Evolutionary conservation across 1,284 basidiomycete species (phyloP).

Genomic region (Irpex sp.): DNA sequence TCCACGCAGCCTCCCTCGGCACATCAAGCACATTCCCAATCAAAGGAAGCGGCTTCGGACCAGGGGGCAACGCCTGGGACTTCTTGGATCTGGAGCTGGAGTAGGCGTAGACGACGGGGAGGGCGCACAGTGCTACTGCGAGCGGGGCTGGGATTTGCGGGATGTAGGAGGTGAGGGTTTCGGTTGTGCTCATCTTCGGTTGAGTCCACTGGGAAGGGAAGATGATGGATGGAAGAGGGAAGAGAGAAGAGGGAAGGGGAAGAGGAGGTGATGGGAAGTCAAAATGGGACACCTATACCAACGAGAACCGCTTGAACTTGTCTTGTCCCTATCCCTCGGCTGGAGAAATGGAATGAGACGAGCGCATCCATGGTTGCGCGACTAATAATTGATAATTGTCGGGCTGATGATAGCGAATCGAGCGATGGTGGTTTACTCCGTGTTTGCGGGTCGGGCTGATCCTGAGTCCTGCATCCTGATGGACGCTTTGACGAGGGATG

Average conservation of each 20-base stretch:
- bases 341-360: too few relatives aligned
- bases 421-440: too few relatives aligned
- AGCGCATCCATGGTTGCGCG: too few relatives aligned
- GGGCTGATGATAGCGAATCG: too few relatives aligned
- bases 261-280: not conserved
- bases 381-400: too few relatives aligned
- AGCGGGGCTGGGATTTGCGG: not conserved
- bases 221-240: not conserved
- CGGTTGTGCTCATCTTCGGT: not conserved
- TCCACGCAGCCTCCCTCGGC: slow-evolving; percentile 18
- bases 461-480: too few relatives aligned
- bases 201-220: not conserved
- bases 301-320: too few relatives aligned
- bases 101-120: not conserved
- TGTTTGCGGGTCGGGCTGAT: too few relatives aligned
- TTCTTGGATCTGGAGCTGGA: not conserved
- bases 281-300: not conserved
- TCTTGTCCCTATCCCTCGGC: too few relatives aligned
- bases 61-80: slow-evolving; percentile 15
- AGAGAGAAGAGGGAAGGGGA: not conserved
- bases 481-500: too few relatives aligned
- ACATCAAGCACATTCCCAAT: slow-evolving; percentile 25
- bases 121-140: not conserved
- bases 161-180: not conserved
- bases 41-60: slow-evolving; percentile 20